Percentiles rank a stretch among this genome's conserved stretches.
Conservation (phyloP, 257 asterid genomes). For the Ballota nigra region DNA sequence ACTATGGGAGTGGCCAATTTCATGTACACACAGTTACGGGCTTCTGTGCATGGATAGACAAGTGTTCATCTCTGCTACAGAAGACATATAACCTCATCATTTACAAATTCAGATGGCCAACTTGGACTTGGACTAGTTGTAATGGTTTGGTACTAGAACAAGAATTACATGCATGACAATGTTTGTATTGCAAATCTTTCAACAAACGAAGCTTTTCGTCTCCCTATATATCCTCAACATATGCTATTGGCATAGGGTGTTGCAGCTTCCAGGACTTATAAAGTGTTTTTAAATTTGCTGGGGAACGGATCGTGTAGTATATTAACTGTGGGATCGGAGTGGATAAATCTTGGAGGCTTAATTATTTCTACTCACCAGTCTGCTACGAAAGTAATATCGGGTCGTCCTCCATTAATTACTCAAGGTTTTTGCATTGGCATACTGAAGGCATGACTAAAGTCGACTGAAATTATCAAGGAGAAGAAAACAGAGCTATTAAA, state of each 20-base stretch:
- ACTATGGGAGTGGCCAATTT: too few relatives aligned
- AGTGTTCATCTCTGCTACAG: too few relatives aligned
- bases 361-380: background rate
- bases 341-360: background rate
- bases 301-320: background rate
- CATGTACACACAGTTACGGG: too few relatives aligned
- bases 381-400: too few relatives aligned
- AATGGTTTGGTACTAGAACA: background rate
- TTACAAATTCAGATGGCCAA: background rate
- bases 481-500: too few relatives aligned
- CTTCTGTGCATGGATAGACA: too few relatives aligned
- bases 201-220: background rate
- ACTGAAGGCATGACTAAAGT: too few relatives aligned
- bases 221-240: background rate
- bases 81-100: background rate
- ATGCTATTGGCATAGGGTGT: background rate
- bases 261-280: slow-evolving; percentile 1
- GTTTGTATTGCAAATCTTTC: background rate
- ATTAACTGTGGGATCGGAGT: slow-evolving; percentile 1
- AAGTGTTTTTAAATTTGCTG: background rate
- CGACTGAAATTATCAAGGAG: background rate
- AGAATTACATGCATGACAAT: too few relatives aligned
- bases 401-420: background rate
- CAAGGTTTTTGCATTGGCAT: slow-evolving; percentile 17
- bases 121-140: background rate